Evolutionary conservation across 1,139 yeast genomes (phyloP).

Genomic region (Geotrichum australiense): DNA sequence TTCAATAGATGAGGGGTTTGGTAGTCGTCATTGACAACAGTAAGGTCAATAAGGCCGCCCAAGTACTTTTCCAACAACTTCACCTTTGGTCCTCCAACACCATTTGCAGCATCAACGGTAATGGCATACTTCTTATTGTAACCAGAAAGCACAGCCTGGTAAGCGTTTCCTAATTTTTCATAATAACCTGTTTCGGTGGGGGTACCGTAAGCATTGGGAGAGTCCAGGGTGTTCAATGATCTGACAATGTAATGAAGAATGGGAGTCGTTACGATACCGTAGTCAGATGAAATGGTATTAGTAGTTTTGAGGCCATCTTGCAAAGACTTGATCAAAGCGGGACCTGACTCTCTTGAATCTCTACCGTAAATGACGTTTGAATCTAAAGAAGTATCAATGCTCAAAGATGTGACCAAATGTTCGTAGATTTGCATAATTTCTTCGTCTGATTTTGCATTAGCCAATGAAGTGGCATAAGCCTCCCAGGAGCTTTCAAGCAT

Average conservation of each 20-base stretch:
- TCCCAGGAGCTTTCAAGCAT: conserved; percentile 91
- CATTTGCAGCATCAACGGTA: conserved; percentile 86
- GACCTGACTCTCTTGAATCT: conserved; percentile 60
- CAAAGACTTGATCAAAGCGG: conserved; percentile 54
- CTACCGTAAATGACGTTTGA: conserved; percentile 49
- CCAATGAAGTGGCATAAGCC: conserved; percentile 65
- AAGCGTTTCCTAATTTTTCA: conserved; percentile 49
- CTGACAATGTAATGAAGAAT: conserved; percentile 86
- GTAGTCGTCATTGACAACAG: conserved; percentile 56
- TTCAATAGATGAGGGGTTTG: conserved; percentile 55
- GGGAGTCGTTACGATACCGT: conserved; percentile 82
- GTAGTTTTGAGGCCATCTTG: conserved; percentile 56
- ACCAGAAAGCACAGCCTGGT: conserved; percentile 35
- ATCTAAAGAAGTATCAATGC: conserved; percentile 38
- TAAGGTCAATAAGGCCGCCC: conserved; percentile 37
- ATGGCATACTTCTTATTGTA: conserved; percentile 34
- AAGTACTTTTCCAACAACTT: conserved; percentile 41
- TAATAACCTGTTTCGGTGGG: conserved; percentile 68
- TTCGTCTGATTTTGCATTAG: conserved; percentile 49
- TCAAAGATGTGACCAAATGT: conserved; percentile 33
- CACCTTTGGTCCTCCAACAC: conserved; percentile 85
- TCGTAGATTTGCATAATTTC: conserved; percentile 34
- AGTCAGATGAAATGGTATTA: conserved; percentile 45
- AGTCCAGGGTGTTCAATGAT: conserved; percentile 49
- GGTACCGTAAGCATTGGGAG: conserved; percentile 47